These are phyloP conservation scores for Chernovozyma aurita DNA, from an alignment of 1,139 yeast genomes.

Conservation along the genomic window DNA sequence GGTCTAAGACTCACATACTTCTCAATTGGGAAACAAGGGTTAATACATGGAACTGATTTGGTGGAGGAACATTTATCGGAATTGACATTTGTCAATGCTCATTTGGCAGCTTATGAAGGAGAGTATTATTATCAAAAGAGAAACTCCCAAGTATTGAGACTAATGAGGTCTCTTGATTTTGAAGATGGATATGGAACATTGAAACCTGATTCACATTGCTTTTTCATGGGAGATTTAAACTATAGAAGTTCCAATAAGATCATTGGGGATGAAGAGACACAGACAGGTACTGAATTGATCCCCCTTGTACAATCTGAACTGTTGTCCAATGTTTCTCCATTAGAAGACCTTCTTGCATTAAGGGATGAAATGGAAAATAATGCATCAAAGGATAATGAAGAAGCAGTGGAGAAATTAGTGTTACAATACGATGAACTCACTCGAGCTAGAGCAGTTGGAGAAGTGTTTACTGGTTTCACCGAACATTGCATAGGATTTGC, in stretches of 20 bases:
- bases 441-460: constrained; percentile 35
- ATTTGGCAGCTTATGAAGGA: constrained; percentile 78
- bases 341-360: constrained; percentile 18
- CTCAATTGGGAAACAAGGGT: constrained; percentile 10
- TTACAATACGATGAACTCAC: constrained; percentile 57
- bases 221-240: constrained; percentile 81
- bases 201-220: constrained; percentile 55
- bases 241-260: constrained; percentile 51
- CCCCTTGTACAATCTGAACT: no score
- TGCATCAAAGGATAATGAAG: constrained; percentile 7
- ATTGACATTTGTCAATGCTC: constrained; percentile 64
- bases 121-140: constrained; percentile 41
- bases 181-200: constrained; percentile 57
- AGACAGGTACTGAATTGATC: neutral
- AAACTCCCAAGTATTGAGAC: constrained; percentile 44
- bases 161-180: constrained; percentile 55
- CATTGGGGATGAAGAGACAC: neutral
- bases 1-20: constrained; percentile 47
- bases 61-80: constrained; percentile 16
- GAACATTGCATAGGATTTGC: constrained; percentile 60
- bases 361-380: constrained; percentile 20
- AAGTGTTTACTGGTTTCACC: constrained; percentile 54
- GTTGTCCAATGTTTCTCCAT: neutral
- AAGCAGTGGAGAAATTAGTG: constrained; percentile 20
- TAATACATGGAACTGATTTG: neutral